Evolutionary conservation across 2,329 filamentous ascomycete species (phyloP), one percentile per base, ranked within the genome.

Genomic region (Pyricularia grisea): DNA sequence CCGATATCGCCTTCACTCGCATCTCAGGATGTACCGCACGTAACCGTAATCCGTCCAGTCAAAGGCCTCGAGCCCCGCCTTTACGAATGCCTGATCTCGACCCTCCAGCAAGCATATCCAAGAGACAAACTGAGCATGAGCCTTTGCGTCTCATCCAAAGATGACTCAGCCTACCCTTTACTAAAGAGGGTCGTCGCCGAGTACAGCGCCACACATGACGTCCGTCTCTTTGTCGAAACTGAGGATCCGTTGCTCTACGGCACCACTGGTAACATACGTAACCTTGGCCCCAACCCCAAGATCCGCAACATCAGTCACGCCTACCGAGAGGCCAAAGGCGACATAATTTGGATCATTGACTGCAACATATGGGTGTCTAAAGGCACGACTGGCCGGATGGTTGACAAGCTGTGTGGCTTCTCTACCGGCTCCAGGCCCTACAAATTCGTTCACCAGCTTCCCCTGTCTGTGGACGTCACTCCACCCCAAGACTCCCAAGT

Each of bases 381-480:
- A 63, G 91, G 91, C 12, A 92, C 93, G 0, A 88, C 91, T 66
- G 93, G 91, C 0, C 88, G 94, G 69, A 95, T 98, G 91, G 92
- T 98, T 9, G 93, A 97, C 77, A 90, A 88, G 77, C 83, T 99
- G 1, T 90, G 88, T 76, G 96, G 95, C 1, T 88, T 85, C 68
- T 80, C 78, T 1, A 78, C 20, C n/a, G 25, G 58, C 30, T 36
- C 27, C 23, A 85, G 72, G 68, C 87, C 88, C 0, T 92, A 92
- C 83, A 98, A 97, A 77, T 95, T 99, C 74, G 94, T 97, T 17
- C 96, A 99, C 76, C 93, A 97, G 76, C 84, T 98, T 25, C 96
- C 96, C 0, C 82, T 99, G 4, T 92, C 92, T 0, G 88, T 97
- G n/a, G 94, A 98, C 75, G 85, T 86, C 25, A 67, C 69, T 14